Conservation (phyloP, 2,329 filamentous ascomycete species). For the Chalaropsis thielavioides region DNA sequence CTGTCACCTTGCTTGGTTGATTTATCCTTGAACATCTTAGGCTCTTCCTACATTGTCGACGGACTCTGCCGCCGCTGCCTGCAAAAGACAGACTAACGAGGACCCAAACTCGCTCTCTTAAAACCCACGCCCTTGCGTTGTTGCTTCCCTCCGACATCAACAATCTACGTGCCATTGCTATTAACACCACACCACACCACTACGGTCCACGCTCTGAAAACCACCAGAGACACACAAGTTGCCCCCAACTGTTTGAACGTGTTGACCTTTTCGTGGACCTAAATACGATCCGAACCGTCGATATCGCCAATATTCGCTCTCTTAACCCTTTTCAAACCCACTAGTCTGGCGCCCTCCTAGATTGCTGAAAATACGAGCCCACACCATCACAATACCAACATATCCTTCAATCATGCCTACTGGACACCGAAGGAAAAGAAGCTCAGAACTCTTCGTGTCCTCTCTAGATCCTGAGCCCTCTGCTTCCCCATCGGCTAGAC, state of each 20-base stretch:
- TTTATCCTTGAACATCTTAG: neutral
- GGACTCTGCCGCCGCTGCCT: neutral
- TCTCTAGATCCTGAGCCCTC: neutral
- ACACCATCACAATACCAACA: neutral
- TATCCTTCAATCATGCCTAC: neutral
- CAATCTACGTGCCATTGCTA: neutral
- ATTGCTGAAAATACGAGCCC: neutral
- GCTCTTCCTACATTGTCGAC: neutral
- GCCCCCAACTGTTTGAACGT: no score
- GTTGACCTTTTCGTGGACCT: no score
- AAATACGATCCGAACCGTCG: no score
- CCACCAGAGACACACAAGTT: neutral
- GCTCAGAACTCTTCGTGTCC: constrained; percentile 1
- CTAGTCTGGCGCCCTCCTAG: neutral
- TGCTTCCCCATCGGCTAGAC: neutral
- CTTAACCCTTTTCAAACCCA: neutral
- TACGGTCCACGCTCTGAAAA: neutral
- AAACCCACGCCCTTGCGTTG: neutral
- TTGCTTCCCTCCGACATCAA: neutral
- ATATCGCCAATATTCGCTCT: neutral
- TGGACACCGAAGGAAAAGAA: neutral
- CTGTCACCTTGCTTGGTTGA: neutral
- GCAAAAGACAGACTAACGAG: neutral
- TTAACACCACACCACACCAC: neutral
- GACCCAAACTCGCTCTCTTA: neutral